Base-by-base conservation (phyloP, 192 early-diverging fungal species). In the Coemansia sp. region DNA sequence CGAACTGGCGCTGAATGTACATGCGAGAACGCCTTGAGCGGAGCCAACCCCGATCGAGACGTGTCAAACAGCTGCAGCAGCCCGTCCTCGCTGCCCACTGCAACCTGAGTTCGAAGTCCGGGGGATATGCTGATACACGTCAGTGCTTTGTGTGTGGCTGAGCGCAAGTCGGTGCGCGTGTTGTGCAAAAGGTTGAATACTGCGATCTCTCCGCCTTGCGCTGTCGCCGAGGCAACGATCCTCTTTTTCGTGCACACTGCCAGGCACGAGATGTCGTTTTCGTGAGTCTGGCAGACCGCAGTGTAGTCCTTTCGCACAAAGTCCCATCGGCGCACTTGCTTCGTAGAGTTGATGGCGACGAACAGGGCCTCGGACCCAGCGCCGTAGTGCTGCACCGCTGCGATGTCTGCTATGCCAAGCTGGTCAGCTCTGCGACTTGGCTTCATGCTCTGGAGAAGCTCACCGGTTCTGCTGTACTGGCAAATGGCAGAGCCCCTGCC, bases 11-110 rank as follows among this genome's bases (percentile, higher is more conserved):
- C 77, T 5, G 65, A 43, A 21, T 79, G 77, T 36, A 71, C 48
- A 18, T 57, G 68, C 14, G 72, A 59, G 36, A 70, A 68, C 38
- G 72, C 53, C 58, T 60, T 72, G n/a, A 69, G 10, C 1, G 74
- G 74, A 9, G 70, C 66, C 11, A 56, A 47, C 10, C 59, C 70
- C 8, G 62, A 63, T 18, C 79, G 65, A 9, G 70, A 18, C 11
- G 75, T 52, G 56, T 82, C 79, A 25, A 82, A 82, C n/a, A 82
- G 65, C 68, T 82, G 79, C 21, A 82, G 2, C 13, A 75, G 55
- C 20, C 79, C 79, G 42, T 82, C 79, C 50, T 82, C 79, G 53
- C 70, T 76, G 13, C 79, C 79, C 2, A 76, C 74, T 3, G 61
- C 48, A 20, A 82, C 52, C 43, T 72, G 70, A 12, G 73, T 53